Base-by-base conservation (phyloP, 2,329 filamentous ascomycete genomes). In the Phyllosticta ampelicida region DNA sequence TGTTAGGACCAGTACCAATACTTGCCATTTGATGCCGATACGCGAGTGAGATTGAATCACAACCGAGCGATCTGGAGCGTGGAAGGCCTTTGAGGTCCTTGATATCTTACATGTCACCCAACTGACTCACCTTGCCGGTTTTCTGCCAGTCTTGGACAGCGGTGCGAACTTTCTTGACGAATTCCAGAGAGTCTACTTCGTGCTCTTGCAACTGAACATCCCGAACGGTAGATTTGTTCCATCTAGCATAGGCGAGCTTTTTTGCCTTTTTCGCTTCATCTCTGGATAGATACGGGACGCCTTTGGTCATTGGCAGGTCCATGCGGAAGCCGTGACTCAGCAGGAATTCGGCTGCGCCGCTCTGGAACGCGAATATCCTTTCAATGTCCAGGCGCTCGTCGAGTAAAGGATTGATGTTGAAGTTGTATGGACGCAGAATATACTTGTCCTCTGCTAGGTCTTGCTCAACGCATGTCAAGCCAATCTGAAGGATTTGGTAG, bases 401-500 rank as follows among this genome's bases (percentile, higher is more conserved):
- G 26, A 80, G 68, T 10, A 84, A 65, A 1, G 85, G 84, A 61
- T 74, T 83, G 55, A 87, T 67, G 63, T 80, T 76, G 69, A 87
- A 77, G 68, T 87, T 87, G 73, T 84, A 87, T 2, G 85, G 83
- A 21, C 79, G 78, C 30, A 84, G 71, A 5, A 78, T 73, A 65
- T 87, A 87, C 73, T 79, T 78, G 65, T 75, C 77, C 9, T 77
- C 69, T 6, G 48, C 36, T 6, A 66, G 62, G 66, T 84, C 77
- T 66, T 86, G 81, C 55, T 75, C 74, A n/a, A 82, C 82, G 64
- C 83, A 80, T 0, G 85, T 87, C 59, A 87, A 70, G n/a, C 85
- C 85, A 56, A 86, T 71, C 66, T 87, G 85, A 1, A 87, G 72
- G 55, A 87, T 79, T 61, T 84, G 80, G 64, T 83, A 87, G 48